Percentiles rank a stretch among this genome's conserved stretches.
Evolutionary conservation across 176 grass and related monocot genomes (phyloP).

Genomic region (Oropetium thomaeum): DNA sequence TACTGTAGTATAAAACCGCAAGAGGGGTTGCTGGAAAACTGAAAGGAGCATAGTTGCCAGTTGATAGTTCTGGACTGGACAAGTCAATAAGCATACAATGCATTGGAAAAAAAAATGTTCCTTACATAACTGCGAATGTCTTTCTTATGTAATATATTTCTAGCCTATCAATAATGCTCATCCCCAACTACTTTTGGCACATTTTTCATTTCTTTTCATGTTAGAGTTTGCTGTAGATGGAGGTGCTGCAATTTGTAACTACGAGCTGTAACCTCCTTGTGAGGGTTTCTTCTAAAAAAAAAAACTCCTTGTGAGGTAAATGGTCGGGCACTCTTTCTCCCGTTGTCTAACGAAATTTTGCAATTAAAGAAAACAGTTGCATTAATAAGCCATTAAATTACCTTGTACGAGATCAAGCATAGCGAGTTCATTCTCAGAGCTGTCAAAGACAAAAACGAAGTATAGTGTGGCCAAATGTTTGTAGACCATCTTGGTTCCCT

Average conservation of each 20-base stretch:
- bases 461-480: slow-evolving; percentile 93
- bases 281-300: too few relatives aligned
- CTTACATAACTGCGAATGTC: background rate
- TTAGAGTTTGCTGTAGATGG: too few relatives aligned
- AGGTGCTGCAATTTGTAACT: too few relatives aligned
- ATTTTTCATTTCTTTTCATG: too few relatives aligned
- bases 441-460: slow-evolving; percentile 90
- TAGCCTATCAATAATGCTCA: too few relatives aligned
- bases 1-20: background rate
- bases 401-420: slow-evolving; percentile 98
- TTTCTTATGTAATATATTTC: background rate
- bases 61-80: background rate
- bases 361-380: slow-evolving; percentile 1
- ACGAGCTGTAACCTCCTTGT: too few relatives aligned
- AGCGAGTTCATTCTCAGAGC: slow-evolving; percentile 82
- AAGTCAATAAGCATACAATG: slow-evolving; percentile 10
- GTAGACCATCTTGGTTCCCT: slow-evolving; percentile 84
- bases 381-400: slow-evolving; percentile 30
- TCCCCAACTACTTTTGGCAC: too few relatives aligned
- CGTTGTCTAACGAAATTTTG: too few relatives aligned
- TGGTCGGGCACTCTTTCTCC: too few relatives aligned
- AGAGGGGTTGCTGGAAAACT: background rate
- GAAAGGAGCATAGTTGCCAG: background rate
- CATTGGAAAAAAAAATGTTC: background rate
- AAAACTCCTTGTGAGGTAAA: too few relatives aligned